phyloP scores from a whole-genome alignment of 345 rosid genomes.

The Diplotaxis tenuifolia region DNA sequence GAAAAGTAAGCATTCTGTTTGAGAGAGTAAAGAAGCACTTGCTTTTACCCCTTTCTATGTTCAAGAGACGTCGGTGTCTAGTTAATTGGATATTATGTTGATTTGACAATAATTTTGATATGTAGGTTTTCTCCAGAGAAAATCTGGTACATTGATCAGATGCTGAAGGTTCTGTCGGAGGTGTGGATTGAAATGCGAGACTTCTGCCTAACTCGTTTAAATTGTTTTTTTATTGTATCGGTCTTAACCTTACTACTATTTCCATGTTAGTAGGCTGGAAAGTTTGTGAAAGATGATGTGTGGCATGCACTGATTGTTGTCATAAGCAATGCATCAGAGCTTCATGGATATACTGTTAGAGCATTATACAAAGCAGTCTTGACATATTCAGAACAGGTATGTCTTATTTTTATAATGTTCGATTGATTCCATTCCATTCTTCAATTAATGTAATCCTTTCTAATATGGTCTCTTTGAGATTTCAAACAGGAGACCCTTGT shows the following conservation, averaged over 20 bases:
- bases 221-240: constrained; percentile 10
- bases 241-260: constrained; percentile 32
- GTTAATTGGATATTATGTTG: constrained; percentile 14
- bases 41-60: neutral
- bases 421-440: constrained; percentile 2
- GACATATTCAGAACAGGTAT: constrained; percentile 81
- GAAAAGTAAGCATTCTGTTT: constrained; percentile 74
- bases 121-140: constrained; percentile 95
- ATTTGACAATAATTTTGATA: constrained; percentile 35
- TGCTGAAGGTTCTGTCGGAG: constrained; percentile 99
- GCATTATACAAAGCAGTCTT: constrained; percentile 77
- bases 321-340: constrained; percentile 91
- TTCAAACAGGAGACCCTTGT: constrained; percentile 80
- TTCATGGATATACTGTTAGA: constrained; percentile 94
- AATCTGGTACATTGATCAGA: constrained; percentile 97
- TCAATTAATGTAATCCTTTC: constrained; percentile 13
- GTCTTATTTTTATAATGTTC: constrained; percentile 28
- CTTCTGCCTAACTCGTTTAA: constrained; percentile 9
- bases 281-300: constrained; percentile 95
- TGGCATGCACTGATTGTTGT: constrained; percentile 95
- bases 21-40: constrained; percentile 10
- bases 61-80: neutral
- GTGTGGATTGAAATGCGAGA: constrained; percentile 46
- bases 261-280: constrained; percentile 84
- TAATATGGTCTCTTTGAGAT: constrained; percentile 25